A percentile compares a stretch with the other conserved stretches of the same genome.
These are phyloP conservation scores for Calonectria honghensis DNA, from an alignment of 2,329 filamentous ascomycete species.

Conservation along the genomic window DNA sequence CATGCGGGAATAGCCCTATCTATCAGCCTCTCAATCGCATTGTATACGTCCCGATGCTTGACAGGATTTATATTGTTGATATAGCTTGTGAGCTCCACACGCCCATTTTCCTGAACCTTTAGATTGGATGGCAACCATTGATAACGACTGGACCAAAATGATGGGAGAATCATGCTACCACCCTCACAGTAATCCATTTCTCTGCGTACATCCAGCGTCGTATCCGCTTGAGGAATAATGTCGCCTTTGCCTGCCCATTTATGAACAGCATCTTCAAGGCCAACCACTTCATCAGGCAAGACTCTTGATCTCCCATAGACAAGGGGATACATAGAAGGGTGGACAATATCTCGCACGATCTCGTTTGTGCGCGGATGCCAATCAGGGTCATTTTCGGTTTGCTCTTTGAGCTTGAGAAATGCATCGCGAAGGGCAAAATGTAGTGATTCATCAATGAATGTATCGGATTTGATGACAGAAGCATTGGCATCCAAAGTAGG, in stretches of 20 bases:
- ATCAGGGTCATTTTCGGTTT: slow-evolving; percentile 43
- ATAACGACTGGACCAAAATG: slow-evolving; percentile 59
- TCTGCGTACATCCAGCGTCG: slow-evolving; percentile 70
- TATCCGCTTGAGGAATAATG: slow-evolving; percentile 62
- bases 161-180: slow-evolving; percentile 74
- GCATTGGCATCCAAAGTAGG: slow-evolving; percentile 49
- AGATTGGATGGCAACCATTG: slow-evolving; percentile 57
- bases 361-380: slow-evolving; percentile 42
- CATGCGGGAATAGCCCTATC: slow-evolving; percentile 63
- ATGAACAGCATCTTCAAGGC: slow-evolving; percentile 46
- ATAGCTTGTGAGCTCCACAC: slow-evolving; percentile 64
- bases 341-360: slow-evolving; percentile 39
- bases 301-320: slow-evolving; percentile 56
- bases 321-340: slow-evolving; percentile 49
- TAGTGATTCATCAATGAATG: slow-evolving; percentile 36
- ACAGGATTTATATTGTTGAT: slow-evolving; percentile 68
- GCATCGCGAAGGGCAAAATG: slow-evolving; percentile 33
- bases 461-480: slow-evolving; percentile 52
- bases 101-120: slow-evolving; percentile 62
- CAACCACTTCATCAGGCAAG: slow-evolving; percentile 57
- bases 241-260: slow-evolving; percentile 50
- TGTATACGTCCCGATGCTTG: slow-evolving; percentile 56
- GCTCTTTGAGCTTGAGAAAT: slow-evolving; percentile 43
- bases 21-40: slow-evolving; percentile 61
- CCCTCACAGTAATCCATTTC: slow-evolving; percentile 61